Conservation (phyloP, 108 stramenopile species). For the Nitzschia sp. region DNA sequence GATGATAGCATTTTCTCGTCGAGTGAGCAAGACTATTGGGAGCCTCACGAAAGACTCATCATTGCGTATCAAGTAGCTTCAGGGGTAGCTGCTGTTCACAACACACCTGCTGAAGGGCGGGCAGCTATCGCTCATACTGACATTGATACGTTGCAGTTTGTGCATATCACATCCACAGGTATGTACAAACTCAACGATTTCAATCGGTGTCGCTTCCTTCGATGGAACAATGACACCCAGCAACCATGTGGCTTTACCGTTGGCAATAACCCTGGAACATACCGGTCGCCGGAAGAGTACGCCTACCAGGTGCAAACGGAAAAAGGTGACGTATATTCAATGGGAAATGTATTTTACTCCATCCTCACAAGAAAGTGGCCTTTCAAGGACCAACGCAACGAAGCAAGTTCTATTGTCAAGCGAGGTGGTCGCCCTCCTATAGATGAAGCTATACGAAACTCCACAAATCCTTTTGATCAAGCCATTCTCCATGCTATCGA, state of each 20-base stretch:
- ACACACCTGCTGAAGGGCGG: conserved; percentile 37
- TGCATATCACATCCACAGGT: conserved; percentile 29
- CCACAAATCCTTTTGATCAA: conserved; percentile 41
- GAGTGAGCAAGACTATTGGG: conserved; percentile 16
- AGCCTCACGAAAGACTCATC: conserved; percentile 9
- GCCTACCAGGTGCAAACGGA: conserved; percentile 53
- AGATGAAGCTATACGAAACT: conserved; percentile 27
- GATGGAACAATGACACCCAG: conserved; percentile 34
- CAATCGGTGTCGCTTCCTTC: conserved; percentile 69
- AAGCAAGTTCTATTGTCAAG: conserved; percentile 34
- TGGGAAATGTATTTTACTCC: conserved; percentile 71
- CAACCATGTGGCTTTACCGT: conserved; percentile 42
- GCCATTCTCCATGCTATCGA: conserved; percentile 49
- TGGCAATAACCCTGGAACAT: conserved; percentile 53
- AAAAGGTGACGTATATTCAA: conserved; percentile 69
- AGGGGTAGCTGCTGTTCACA: conserved; percentile 49
- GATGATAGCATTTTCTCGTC: conserved; percentile 23
- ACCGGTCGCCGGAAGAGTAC: conserved; percentile 72
- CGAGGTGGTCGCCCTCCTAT: conserved; percentile 45
- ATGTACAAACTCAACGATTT: conserved; percentile 72
- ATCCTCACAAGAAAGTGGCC: conserved; percentile 52
- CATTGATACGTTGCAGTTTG: conserved; percentile 53
- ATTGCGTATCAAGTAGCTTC: conserved; percentile 41
- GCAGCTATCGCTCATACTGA: conserved; percentile 72
- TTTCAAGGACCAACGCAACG: conserved; percentile 36